These are phyloP conservation scores for Phyllosticta citriasiana DNA, from an alignment of 2,329 filamentous ascomycete species.

Conservation along the genomic window DNA sequence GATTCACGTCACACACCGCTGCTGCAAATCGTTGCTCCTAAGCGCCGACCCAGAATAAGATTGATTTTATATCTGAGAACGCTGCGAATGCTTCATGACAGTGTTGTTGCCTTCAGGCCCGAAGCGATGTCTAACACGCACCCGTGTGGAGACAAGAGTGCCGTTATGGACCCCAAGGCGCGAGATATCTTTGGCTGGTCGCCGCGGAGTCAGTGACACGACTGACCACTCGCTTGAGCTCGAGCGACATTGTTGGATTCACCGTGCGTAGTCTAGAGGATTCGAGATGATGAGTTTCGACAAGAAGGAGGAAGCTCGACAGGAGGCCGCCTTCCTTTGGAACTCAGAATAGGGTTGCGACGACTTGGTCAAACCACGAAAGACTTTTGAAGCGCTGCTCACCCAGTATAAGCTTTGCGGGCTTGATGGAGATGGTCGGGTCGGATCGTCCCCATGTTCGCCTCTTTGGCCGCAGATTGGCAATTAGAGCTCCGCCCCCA, in stretches of 20 bases:
- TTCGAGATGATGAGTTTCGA: background rate
- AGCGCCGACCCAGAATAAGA: background rate
- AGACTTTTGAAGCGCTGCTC: background rate
- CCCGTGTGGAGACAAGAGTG: background rate
- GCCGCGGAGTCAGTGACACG: background rate
- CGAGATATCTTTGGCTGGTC: background rate
- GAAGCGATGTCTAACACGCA: background rate
- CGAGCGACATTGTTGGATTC: background rate
- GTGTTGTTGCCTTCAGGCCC: background rate
- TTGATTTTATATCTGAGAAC: background rate
- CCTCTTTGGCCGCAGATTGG: background rate
- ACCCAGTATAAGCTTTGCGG: background rate
- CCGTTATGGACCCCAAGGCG: background rate
- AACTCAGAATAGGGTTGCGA: background rate
- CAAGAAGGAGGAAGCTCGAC: background rate
- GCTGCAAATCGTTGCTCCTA: background rate
- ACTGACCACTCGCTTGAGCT: background rate
- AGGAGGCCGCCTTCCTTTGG: background rate
- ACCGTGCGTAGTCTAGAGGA: background rate
- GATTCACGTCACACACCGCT: background rate
- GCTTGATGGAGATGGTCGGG: background rate
- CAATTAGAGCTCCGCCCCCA: background rate
- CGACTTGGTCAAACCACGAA: too few relatives aligned
- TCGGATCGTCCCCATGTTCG: background rate
- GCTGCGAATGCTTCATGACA: background rate